Base-by-base conservation (phyloP, 106 monocot species). In the Dendrobium huoshanense region DNA sequence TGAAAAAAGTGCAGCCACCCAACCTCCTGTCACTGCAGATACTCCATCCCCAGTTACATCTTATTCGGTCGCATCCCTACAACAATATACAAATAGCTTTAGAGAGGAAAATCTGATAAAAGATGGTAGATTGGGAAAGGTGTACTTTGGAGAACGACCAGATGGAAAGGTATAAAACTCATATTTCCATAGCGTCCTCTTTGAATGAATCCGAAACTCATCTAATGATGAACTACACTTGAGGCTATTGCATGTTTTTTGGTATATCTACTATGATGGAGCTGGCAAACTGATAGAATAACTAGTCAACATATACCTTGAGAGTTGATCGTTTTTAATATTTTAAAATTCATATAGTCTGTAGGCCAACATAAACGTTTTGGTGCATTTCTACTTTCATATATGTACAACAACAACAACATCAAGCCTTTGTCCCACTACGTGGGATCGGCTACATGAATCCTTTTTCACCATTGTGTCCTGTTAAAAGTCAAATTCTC, bases 1-100 rank as follows among this genome's bases (percentile, higher is more conserved):
- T 55, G 82, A 85, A 86, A 80, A 77, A 64, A 77, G 18, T 59
- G 42, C 27, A 16, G 79, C 45, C 44, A 75, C 25, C 18, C 9
- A 70, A 16, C 27, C 83, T 75, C 29, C 75, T 78, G 89, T 75
- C 55, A 86, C 78, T 54, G 17, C 55, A 31, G 80, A 77, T 16
- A 79, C 87, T 7, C 84, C 86, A 31, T 85, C 92, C 58, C 83
- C 91, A 77, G 90, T 81, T 40, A 64, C 88, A 41, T 91, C 91
- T 31, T 99, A 90, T 87, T 93, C 95, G 25, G 87, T 99, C 56
- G 91, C 93, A 78, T 83, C 88, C 10, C 93, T 99, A 77, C 99
- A 99, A 80, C 99, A 99, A 82, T 93, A 93, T 77, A 99, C 99
- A 49, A 84, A 88, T 79, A 99, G 95, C 86, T 99, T 99, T 75